Evolutionary conservation across 139 green algal species (phyloP), one percentile per base, ranked within the genome.

Genomic region (Picochlorum sp.): DNA sequence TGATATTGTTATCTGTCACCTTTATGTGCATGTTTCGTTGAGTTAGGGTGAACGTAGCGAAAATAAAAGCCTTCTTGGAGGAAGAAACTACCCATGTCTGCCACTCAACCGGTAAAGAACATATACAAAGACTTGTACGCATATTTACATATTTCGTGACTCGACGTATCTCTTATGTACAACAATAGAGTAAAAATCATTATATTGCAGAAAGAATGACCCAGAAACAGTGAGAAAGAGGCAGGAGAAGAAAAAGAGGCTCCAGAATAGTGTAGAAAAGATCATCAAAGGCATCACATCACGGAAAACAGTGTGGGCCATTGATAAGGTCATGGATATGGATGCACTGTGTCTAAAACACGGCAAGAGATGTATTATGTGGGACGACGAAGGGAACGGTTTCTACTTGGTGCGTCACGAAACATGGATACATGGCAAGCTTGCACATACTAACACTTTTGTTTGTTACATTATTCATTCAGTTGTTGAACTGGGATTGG

Each of bases 401-500:
- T 77, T 77, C 50, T 77, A 56, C 20, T 41, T 77, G 49, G 70
- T 76, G 20, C 24, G 61, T 26, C 6, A 21, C 13, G 0, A 41
- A 13, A 14, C 7, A 41, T 41, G 34, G 5, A 41, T 14, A 41
- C 34, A 41, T 41, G 34, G 34, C 34, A 41, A 11, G 34, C 0
- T 41, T 14, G 34, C 34, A 41, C 28, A 15, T 23, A 23, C 10
- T 26, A 20, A n/a, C 23, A 45, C 16, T 34, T 24, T 38, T 23
- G 45, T 38, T 21, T 47, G 11, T 16, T 59, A 20, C 6, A 9
- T 45, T 16, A 18, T 34, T 38, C 20, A 38, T 56, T 31, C 54
- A 76, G 70, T 23, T 77, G 64, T 15, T 73, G 4, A 72, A 77
- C 10, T 77, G 70, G 70, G 70, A 77, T 50, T 77, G 70, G 70